Evolutionary conservation across 2,329 filamentous ascomycete species (phyloP), one percentile per base, ranked within the genome.

Genomic region (Thielaviopsis euricoi): DNA sequence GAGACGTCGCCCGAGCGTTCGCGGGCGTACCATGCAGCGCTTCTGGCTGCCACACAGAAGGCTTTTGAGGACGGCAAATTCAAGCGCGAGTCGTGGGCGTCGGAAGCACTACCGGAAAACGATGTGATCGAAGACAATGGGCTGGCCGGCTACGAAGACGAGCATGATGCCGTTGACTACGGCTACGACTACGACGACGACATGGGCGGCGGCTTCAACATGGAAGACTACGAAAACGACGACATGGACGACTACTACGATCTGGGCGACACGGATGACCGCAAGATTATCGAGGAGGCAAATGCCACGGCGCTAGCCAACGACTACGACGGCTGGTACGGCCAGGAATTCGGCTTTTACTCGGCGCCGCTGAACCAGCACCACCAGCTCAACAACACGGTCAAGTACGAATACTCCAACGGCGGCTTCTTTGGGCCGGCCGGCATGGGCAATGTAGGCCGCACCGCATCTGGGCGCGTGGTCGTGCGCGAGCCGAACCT

Each of bases 341-440:
- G 93, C 0, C 85, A 89, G 64, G 93, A 98, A 68, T 98, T 98
- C 66, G 90, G 89, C 0, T 98, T 98, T 69, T 98, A 95, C 68
- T 89, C 90, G 1, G 74, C 76, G 1, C 78, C 80, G 0, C 63
- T 71, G 5, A 67, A 67, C 17, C 68, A 71, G 12, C 70, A 69
- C 46, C 68, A 75, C 52, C 75, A 74, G 21, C 73, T 71, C 29
- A 71, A 72, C 58, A 73, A 73, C 46, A 53, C 65, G 43, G 71
- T 71, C 43, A 67, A 73, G 7, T 77, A 76, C 46, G 73, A 86
- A 57, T 87, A 85, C 64, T 78, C 82, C 15, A 86, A 89, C 64
- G 93, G 93, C 26, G 93, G 93, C 21, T 95, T 88, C 70, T 97
- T 97, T 66, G 89, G 88, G 1, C 81, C 86, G 0, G 82, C 85